These are phyloP conservation scores for Phyllosticta citribraziliensis DNA, from an alignment of 2,329 filamentous ascomycete genomes.

Conservation along the genomic window DNA sequence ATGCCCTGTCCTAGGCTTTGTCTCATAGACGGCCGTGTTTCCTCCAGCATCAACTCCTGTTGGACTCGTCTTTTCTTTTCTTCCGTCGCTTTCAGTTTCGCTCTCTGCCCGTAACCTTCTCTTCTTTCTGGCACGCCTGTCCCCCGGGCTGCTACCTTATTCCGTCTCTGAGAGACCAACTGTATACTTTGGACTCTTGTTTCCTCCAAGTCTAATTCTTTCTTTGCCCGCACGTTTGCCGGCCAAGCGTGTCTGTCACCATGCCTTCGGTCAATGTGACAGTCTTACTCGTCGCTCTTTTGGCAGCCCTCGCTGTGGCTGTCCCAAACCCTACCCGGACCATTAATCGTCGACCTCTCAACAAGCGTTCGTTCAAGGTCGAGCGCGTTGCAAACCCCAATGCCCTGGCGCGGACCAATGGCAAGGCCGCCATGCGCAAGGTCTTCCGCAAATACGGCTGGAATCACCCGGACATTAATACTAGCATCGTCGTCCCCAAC, in stretches of 20 bases:
- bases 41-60: background rate
- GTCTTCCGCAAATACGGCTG: slow-evolving; percentile 59
- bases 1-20: background rate
- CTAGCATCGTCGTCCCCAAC: slow-evolving; percentile 24
- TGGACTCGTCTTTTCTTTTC: slow-evolving; percentile 2
- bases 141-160: background rate
- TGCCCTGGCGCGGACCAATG: slow-evolving; percentile 44
- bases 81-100: background rate
- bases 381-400: slow-evolving; percentile 47
- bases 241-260: slow-evolving; percentile 14
- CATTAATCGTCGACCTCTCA: slow-evolving; percentile 18
- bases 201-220: background rate
- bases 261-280: slow-evolving; percentile 27
- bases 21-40: background rate
- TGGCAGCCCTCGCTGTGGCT: slow-evolving; percentile 39
- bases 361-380: slow-evolving; percentile 53
- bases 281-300: slow-evolving; percentile 38
- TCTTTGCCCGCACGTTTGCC: slow-evolving; percentile 4
- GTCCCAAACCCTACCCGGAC: slow-evolving; percentile 29
- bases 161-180: slow-evolving; percentile 7
- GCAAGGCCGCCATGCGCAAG: slow-evolving; percentile 52
- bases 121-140: slow-evolving; percentile 2
- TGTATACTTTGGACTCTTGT: background rate
- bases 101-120: background rate
- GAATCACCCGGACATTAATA: slow-evolving; percentile 18